Base-by-base conservation (phyloP, 75 land plant genomes). In the Larix kaempferi region DNA sequence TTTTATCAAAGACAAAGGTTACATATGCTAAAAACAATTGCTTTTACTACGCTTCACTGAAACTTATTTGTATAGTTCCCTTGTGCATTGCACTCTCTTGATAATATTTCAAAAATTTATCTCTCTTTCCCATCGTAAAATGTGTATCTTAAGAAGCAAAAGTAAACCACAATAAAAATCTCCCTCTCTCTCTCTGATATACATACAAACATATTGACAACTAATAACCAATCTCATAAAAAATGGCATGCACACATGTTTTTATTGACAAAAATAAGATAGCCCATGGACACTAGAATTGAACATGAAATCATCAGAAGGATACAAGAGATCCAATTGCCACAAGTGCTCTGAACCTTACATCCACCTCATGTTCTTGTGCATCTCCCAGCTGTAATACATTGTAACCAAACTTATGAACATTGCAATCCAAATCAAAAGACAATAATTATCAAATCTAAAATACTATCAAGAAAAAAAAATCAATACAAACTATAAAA, bases 271-370 rank as follows among this genome's bases (percentile, higher is more conserved):
- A 71, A 25, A 29, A 29, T 29, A 17, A 71, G 33, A 29, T 29
- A 29, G 33, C 14, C 33, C 33, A 22, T 29, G 33, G 19, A 10
- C 17, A 29, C 33, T 16, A 29, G 39, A 55, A 72, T 29, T 35
- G 16, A 17, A 35, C 29, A 65, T 65, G 21, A 65, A 37, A 5
- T 1, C 11, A 77, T 23, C 5, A 54, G 16, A 79, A 82, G 85
- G 78, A 84, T 91, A 98, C 99, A 87, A 98, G 96, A 66, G 99
- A 84, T 74, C 98, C 99, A 76, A 98, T 86, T 15, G 99, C 84
- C 64, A 93, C 91, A 76, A 98, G 89, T 49, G 93, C 91, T 14
- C 98, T 85, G 79, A 85, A 98, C 79, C 80, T 93, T 49, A 93
- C 83, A 82, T 93, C 98, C 39, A 79, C 79, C 35, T 98, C 98